Conservation (phyloP, 305 asterid genomes). For the Striga hermonthica region DNA sequence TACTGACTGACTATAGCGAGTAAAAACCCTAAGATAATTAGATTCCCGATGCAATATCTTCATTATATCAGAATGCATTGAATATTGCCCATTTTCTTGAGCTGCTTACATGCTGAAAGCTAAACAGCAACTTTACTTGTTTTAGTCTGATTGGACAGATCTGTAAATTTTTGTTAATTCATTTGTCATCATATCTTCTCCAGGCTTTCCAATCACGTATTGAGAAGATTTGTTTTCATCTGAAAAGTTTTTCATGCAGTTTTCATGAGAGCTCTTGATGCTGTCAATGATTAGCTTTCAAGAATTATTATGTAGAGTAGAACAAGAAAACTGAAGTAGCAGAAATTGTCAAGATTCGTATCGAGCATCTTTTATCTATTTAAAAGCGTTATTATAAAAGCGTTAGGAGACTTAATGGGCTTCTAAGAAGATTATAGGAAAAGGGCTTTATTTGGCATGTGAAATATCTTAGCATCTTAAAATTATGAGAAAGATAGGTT, state of each 20-base stretch:
- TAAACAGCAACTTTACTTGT: too few species aligned
- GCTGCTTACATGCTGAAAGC: too few species aligned
- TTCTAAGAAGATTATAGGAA: conserved; percentile 14
- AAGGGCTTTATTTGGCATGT: conserved; percentile 1
- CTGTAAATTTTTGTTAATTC: too few species aligned
- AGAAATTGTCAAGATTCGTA: conserved; percentile 3
- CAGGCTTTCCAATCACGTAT: too few species aligned
- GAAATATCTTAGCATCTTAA: not conserved
- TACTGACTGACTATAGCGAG: too few species aligned
- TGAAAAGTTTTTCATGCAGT: not conserved
- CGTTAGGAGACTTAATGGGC: not conserved
- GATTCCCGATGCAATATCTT: too few species aligned
- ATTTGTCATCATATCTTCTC: too few species aligned
- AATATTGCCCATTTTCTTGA: too few species aligned
- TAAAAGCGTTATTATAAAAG: conserved; percentile 14
- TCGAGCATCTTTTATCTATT: not conserved
- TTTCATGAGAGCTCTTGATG: not conserved
- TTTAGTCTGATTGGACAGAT: too few species aligned
- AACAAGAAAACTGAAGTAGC: conserved; percentile 1
- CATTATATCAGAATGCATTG: too few species aligned
- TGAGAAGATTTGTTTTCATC: not conserved
- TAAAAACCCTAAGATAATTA: too few species aligned
- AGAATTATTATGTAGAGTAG: not conserved
- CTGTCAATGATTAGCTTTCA: conserved; percentile 1
- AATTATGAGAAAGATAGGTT: conserved; percentile 12